phyloP scores from a whole-genome alignment of 768 basidiomycete genomes.

The Suillus sp. region DNA sequence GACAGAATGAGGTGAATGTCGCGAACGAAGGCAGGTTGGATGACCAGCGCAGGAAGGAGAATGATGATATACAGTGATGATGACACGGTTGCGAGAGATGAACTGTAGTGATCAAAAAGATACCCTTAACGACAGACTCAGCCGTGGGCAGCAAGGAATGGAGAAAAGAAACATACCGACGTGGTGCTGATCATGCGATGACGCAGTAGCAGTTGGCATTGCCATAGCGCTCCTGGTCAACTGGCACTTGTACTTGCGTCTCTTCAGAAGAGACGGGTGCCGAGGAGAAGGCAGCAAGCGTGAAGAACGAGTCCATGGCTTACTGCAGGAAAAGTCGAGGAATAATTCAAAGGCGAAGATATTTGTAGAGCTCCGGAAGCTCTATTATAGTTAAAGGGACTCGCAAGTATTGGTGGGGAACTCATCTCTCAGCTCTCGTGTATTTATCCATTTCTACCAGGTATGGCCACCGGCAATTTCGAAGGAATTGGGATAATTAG shows the following conservation, averaged over 20 bases:
- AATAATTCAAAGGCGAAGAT: background rate
- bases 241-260: constrained; percentile 8
- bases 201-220: background rate
- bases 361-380: background rate
- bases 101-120: background rate
- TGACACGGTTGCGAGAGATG: background rate
- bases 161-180: background rate
- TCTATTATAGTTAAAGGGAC: background rate
- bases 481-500: background rate
- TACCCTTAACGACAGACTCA: background rate
- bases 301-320: constrained; percentile 4
- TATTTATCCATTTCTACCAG: constrained; percentile 1
- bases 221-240: background rate
- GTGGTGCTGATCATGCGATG: constrained; percentile 1
- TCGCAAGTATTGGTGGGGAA: background rate
- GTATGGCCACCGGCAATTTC: background rate
- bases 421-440: background rate
- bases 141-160: background rate
- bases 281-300: background rate
- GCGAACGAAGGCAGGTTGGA: background rate
- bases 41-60: background rate
- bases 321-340: background rate
- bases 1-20: background rate
- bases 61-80: constrained; percentile 1
- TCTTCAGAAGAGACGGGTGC: constrained; percentile 3